Percentiles rank a stretch among this genome's conserved stretches.
Conservation (phyloP, 495 filamentous ascomycete genomes). For the Aspergillus steynii region DNA sequence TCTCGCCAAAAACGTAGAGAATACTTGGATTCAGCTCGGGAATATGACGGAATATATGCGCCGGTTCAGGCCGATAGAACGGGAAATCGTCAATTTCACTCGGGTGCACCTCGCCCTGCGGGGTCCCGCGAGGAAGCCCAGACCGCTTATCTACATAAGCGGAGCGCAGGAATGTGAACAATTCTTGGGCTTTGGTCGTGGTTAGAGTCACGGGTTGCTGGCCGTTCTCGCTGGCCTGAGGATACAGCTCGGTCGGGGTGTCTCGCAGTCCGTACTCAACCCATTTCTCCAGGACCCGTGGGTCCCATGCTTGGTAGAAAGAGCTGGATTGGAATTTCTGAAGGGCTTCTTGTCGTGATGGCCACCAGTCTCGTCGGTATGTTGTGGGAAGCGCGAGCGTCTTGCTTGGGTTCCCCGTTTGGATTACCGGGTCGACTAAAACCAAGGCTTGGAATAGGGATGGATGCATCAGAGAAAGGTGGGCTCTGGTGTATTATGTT, state of each 20-base stretch:
- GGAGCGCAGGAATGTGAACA: slow-evolving; percentile 38
- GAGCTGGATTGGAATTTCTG: slow-evolving; percentile 47
- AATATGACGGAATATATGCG: slow-evolving; percentile 54
- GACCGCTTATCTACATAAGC: slow-evolving; percentile 26
- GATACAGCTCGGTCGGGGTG: slow-evolving; percentile 46
- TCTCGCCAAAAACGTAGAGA: slow-evolving; percentile 69
- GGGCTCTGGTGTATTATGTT: slow-evolving; percentile 18
- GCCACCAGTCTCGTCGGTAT: slow-evolving; percentile 62
- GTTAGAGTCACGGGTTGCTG: slow-evolving; percentile 49
- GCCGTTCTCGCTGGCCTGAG: slow-evolving; percentile 31
- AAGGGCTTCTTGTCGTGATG: slow-evolving; percentile 49
- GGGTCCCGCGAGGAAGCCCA: slow-evolving; percentile 14
- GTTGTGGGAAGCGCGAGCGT: slow-evolving; percentile 33
- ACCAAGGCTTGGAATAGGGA: slow-evolving; percentile 67
- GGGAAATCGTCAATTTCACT: slow-evolving; percentile 39
- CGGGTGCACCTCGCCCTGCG: slow-evolving; percentile 22
- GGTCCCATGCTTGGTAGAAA: slow-evolving; percentile 64
- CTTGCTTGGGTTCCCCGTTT: slow-evolving; percentile 24
- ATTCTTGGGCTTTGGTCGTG: slow-evolving; percentile 63
- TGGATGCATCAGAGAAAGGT: slow-evolving; percentile 66
- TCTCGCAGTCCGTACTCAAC: slow-evolving; percentile 54
- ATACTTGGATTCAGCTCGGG: slow-evolving; percentile 63
- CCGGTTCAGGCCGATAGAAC: slow-evolving; percentile 69
- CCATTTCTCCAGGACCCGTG: slow-evolving; percentile 58
- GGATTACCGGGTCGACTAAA: slow-evolving; percentile 71